These are phyloP conservation scores for Suhomyces maxii DNA, from an alignment of 1,139 yeast genomes.

Conservation along the genomic window DNA sequence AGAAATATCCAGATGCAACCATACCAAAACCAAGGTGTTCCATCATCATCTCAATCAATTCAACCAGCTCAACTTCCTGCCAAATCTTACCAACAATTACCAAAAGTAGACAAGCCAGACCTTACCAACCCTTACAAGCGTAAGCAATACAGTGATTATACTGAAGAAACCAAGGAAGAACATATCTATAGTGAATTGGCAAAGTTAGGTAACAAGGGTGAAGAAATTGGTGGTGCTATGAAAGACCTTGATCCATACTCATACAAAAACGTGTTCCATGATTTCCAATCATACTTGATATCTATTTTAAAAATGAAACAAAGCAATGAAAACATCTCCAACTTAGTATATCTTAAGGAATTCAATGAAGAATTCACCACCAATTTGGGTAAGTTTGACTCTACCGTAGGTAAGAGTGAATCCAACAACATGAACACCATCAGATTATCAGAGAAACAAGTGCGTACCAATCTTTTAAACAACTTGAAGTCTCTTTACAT, in stretches of 20 bases:
- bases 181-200: constrained; percentile 15
- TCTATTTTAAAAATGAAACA: constrained; percentile 24
- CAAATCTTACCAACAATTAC: constrained; percentile 11
- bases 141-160: constrained; percentile 4
- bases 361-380: constrained; percentile 34
- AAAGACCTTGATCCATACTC: constrained; percentile 32
- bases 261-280: constrained; percentile 35
- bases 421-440: constrained; percentile 18
- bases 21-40: background rate
- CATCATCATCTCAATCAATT: background rate
- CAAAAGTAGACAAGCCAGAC: constrained; percentile 6
- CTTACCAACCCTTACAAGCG: constrained; percentile 7
- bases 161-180: constrained; percentile 12
- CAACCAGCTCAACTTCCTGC: constrained; percentile 5
- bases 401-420: constrained; percentile 18
- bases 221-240: constrained; percentile 5
- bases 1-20: constrained; percentile 4
- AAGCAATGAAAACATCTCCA: constrained; percentile 24
- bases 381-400: constrained; percentile 22
- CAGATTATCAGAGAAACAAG: constrained; percentile 32
- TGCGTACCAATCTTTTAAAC: constrained; percentile 36
- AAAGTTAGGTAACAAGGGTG: constrained; percentile 17
- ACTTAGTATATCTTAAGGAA: constrained; percentile 40
- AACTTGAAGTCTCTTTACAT: constrained; percentile 39
- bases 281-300: constrained; percentile 37